Base-by-base conservation (phyloP, 148 eudicot genomes). In the Persicaria tinctoria region DNA sequence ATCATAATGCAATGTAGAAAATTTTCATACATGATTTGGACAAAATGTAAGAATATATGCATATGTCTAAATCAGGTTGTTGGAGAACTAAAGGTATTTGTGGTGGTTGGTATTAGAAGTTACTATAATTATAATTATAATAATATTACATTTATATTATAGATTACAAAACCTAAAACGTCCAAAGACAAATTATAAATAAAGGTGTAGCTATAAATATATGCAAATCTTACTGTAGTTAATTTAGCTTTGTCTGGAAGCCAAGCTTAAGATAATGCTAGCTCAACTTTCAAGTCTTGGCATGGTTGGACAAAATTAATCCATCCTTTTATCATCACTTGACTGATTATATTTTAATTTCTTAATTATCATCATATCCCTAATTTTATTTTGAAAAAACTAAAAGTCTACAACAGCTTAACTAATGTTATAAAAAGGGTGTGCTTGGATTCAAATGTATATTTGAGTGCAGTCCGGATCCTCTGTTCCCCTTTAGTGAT, bases 211-310 rank as follows among this genome's bases (percentile, higher is more conserved):
- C 9, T 20, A 5, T 23, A 62, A 17, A 12, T 50, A 18, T 57
- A 27, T 57, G 63, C 27, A 57, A 17, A 44, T 23, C 53, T 50
- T 50, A 13, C 32, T 44, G 68, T 62, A 62, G 68, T 62, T 62
- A 62, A 23, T 23, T 32, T 62, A 62, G 32, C 68, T 62, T 62
- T 62, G 68, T 62, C 68, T 62, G 12, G 68, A 62, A 62, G 68
- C 45, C 32, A 62, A 62, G 6, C 41, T 32, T 32, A 32, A 32
- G 17, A 57, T 57, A 57, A 57, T 57, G 63, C n/a, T n/a, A n/a
- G n/a, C 63, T 57, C 63, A 57, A 57, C 63, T 57, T 57, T 57
- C 10, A 57, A 57, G 63, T 57, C 18, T 57, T 57, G 27, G 27
- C 27, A 23, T 23, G 27, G 63, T 6, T n/a, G 17, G 63, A 27